Evolutionary conservation across 768 basidiomycete genomes (phyloP), one percentile per base, ranked within the genome.

Genomic region (Pleurotus tuber-regium): DNA sequence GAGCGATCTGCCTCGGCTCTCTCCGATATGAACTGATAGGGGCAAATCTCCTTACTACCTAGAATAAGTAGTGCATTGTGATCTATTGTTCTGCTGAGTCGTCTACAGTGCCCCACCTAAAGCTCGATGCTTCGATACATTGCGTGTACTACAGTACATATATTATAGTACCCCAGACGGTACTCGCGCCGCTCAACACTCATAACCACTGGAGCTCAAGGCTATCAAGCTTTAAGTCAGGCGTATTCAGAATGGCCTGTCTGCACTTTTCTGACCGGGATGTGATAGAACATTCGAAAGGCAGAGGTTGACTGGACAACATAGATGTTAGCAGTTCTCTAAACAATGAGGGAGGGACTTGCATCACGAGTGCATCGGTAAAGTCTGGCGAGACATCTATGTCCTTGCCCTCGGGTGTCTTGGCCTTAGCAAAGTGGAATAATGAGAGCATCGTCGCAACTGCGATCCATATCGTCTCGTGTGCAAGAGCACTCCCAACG

Each of bases 361-460:
- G 35, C 46, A 48, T 18, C 4, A 48, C 30, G 11, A 48, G 31
- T 7, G 29, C 35, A 30, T 48, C 46, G 18, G 46, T 33, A 18
- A 48, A 28, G 3, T 35, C 46, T 1, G 29, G 29, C 4, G 29
- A 31, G n/a, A 48, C 46, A 10, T 48, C 46, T 26, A 58, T 53
- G 40, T 56, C 55, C 6, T 33, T 23, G 5, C 55, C 57, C 18
- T 55, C 41, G 2, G 53, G 31, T 24, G 64, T 63, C 16, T 70
- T 55, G 2, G 60, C 54, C 46, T 67, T 70, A 5, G 63, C 59
- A 39, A 72, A 61, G 10, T 71, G 54, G 14, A 71, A 67, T 5
- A 51, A 63, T 0, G 71, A 67, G 1, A 72, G 42, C 16, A 71
- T 65, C 63, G 65, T 66, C 0, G 61, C 70, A 4, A 58, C 55